Percentiles rank a stretch among this genome's conserved stretches.
These are phyloP conservation scores for Pythium pyrilobum DNA, from an alignment of 352 stramenopile genomes.

Conservation along the genomic window DNA sequence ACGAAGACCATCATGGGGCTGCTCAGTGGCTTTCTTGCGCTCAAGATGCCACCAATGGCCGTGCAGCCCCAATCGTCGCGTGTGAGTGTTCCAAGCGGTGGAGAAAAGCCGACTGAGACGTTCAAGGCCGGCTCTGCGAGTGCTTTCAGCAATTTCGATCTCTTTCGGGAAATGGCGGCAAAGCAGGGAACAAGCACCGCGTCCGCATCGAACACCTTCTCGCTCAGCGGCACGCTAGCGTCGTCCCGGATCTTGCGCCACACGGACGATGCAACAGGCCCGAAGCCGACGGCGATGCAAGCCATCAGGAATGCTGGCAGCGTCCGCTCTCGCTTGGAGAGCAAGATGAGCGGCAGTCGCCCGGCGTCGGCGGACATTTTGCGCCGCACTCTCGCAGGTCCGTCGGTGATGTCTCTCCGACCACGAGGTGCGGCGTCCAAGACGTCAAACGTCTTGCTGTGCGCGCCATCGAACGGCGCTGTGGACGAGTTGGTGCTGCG, in stretches of 20 bases:
- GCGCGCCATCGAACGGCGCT: constrained; percentile 87
- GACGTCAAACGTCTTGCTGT: constrained; percentile 74
- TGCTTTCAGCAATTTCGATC: constrained; percentile 50
- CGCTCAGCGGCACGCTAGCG: constrained; percentile 40
- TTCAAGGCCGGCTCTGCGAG: not conserved
- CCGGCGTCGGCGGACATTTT: constrained; percentile 28
- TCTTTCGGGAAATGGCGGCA: constrained; percentile 25
- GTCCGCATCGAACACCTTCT: constrained; percentile 40
- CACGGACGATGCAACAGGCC: constrained; percentile 16
- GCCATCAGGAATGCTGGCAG: constrained; percentile 48
- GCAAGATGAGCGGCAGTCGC: constrained; percentile 39
- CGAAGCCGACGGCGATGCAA: constrained; percentile 57
- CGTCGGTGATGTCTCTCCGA: constrained; percentile 14
- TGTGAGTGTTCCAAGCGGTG: not conserved
- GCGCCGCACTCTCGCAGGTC: constrained; percentile 40
- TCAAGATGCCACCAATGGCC: constrained; percentile 46
- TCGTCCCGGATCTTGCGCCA: constrained; percentile 60
- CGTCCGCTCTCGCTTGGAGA: constrained; percentile 59
- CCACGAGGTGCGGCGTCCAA: constrained; percentile 21
- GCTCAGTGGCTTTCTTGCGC: constrained; percentile 64
- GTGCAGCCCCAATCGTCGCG: constrained; percentile 23
- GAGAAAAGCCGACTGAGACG: not conserved
- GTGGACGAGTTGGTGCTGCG: constrained; percentile 88
- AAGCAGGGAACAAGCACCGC: constrained; percentile 5
- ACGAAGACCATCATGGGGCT: constrained; percentile 90